Evolutionary conservation across 768 basidiomycete species (phyloP), one percentile per base, ranked within the genome.

Genomic region (Hysterangium stoloniferum): DNA sequence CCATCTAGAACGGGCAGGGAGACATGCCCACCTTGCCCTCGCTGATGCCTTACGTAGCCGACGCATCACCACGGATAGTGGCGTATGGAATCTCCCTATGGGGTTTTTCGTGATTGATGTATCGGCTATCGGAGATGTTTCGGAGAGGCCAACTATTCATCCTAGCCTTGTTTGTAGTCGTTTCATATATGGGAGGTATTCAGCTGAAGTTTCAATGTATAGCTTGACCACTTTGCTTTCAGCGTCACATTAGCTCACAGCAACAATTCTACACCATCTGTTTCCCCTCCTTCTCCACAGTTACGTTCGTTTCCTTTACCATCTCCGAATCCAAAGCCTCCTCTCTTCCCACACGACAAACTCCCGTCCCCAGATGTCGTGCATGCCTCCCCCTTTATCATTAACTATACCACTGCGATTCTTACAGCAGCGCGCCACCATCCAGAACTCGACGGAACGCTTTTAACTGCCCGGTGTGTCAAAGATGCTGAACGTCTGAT

Each of bases 211-310:
- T n/a, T n/a, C n/a, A n/a, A 12, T 41, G 11, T 15, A 29, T 58
- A 89, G 86, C 71, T 91, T 12, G 86, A 91, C 61, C 77, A 75
- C 58, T 90, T 91, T 61, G 73, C 86, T 2, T 80, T 91, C 76
- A 89, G 85, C 58, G 77, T 75, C 5, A 77, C 77, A 35, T 62
- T 64, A 38, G 58, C 59, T 20, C 40, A 57, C 28, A 55, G 61
- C 32, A n/a, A n/a, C n/a, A n/a, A n/a, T n/a, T 52, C 68, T 46
- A 59, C 66, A 53, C 54, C 52, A 34, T 59, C 67, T 13, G 56
- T 57, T 37, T 40, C 62, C 35, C 46, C 61, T 24, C 48, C 65
- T 54, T 60, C 67, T 58, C 54, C 69, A 25, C 47, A 62, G 52
- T 46, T 56, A 52, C 5, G 1, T 13, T 19, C 29, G 13, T 4